Base-by-base conservation (phyloP, 1,284 basidiomycete species). In the Fistulinella cinereoalba region DNA sequence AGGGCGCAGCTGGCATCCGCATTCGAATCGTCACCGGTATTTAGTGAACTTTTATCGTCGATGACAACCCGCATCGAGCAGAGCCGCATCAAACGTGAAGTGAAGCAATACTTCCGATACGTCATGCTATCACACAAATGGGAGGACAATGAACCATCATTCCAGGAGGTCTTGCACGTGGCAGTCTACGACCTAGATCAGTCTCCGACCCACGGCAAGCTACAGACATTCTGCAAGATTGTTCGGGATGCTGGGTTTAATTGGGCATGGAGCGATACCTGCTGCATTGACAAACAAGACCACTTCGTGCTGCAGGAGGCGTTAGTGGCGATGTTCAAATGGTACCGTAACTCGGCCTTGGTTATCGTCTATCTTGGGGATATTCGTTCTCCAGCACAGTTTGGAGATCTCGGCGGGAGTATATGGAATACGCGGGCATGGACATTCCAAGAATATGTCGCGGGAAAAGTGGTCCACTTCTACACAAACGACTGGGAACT, bases 71-170 rank as follows among this genome's bases (percentile, higher is more conserved):
- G 7, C 16, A 3, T 37, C 23, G 15, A 37, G 15, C 12, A 16
- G 1, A 3, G 6, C 27, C 40, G 23, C 6, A 37, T 50, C 21
- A 21, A 4, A 1, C n/a, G 18, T 7, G 15, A 7, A 2, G 48
- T 50, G 2, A 6, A 31, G 12, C 19, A 31, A n/a, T 48, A 24
- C n/a, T 48, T 31, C 23, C 25, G 32, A 34, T 49, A 44, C 4
- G 36, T n/a, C 13, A 50, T 22, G 21, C 31, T 50, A 5, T 50
- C 48, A 2, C 47, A 50, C 15, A 50, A 13, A 15, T 49, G 48
- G 46, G 47, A 43, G 8, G 15, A 15, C 4, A n/a, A 10, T 1
- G 36, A 49, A 33, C 46, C 46, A 0, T 27, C 23, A 1, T 38
- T 38, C 25, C 36, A 49, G 1, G 11, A 42, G 3, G 25, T 49